Evolutionary conservation across 345 rosid species (phyloP), one percentile per base, ranked within the genome.

Genomic region (Eucalyptus tenuipes): DNA sequence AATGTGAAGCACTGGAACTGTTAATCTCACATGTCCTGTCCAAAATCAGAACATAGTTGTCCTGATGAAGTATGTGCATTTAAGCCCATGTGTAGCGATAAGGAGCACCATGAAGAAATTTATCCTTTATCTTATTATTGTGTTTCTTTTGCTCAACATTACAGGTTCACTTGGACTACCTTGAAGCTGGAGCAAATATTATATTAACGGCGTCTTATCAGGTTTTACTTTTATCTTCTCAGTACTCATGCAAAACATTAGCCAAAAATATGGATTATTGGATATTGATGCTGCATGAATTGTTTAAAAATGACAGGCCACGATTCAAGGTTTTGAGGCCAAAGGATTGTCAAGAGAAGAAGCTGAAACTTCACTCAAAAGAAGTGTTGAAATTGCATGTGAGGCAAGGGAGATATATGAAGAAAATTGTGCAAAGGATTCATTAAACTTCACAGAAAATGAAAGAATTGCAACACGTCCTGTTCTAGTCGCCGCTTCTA

Each of bases 91-190:
- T 40, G 15, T 75, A 40, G 47, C 82, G 2, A 75, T 37, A 42
- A 40, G 82, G 47, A 75, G 22, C 47, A 3, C 47, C 13, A 3
- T 6, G 82, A 22, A 75, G 47, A 40, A 75, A 75, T 75, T 40
- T 75, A 37, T 75, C 29, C 29, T 20, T 40, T 11, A 25, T 75
- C 47, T 40, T 75, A 75, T 20, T 75, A 40, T 20, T 75, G 84
- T 75, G 27, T 75, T 49, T 89, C 7, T 44, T 25, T 50, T 85
- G 45, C 57, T 66, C 50, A 87, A 86, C 87, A 6, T 88, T 86
- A 90, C 93, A 96, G 98, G 99, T 97, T 75, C 99, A 96, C 91
- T 91, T 96, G 86, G 99, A 97, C 89, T 97, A 97, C 94, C 96
- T 97, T 47, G 96, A 95, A 47, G 95, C 97, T 42, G 99, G 99